Evolutionary conservation across 2,329 filamentous ascomycete genomes (phyloP), one percentile per base, ranked within the genome.

Genomic region (Coniochaeta sp.): DNA sequence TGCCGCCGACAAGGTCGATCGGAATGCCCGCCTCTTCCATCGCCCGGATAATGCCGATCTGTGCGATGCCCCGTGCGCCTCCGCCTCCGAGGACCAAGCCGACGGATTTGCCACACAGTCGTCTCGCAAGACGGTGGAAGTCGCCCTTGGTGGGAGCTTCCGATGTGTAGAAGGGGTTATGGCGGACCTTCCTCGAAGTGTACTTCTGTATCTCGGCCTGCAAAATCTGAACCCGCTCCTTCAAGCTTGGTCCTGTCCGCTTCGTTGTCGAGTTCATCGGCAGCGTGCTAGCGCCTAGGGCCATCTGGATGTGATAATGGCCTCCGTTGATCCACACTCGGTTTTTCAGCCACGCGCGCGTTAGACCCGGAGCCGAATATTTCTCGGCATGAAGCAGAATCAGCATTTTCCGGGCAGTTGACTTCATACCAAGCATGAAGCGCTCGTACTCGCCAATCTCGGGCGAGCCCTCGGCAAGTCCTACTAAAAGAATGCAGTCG

Each of bases 131-230:
- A 14, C 95, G 87, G 73, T 99, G 93, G 67, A 99, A 98, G 68
- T 99, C 95, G 2, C 95, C 91, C 72, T 99, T 99, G 78, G 92
- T 96, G 0, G 93, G 89, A 0, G 91, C 92, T 59, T 98, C 91
- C 0, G 93, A 88, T 0, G 93, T 92, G 71, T 98, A 99, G 38
- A 96, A 85, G 0, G 92, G 89, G 3, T 88, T 89, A 67, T 96
- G 92, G 28, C 90, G 87, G n/a, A 96, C 87, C 65, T 90, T 89
- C n/a, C 91, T 85, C 1, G 92, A 96, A 0, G 96, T 98, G 72
- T 97, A 99, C 71, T 97, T 98, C 70, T 98, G 93, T 22, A 99
- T 97, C 71, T 98, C 95, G 0, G 95, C 95, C 71, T 98, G 95
- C 4, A 99, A 74, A 6, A 95, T 92, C 72, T 99, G 93, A 6